Evolutionary conservation across 1,284 basidiomycete species (phyloP).

Genomic region (Heterobasidion occidentale): DNA sequence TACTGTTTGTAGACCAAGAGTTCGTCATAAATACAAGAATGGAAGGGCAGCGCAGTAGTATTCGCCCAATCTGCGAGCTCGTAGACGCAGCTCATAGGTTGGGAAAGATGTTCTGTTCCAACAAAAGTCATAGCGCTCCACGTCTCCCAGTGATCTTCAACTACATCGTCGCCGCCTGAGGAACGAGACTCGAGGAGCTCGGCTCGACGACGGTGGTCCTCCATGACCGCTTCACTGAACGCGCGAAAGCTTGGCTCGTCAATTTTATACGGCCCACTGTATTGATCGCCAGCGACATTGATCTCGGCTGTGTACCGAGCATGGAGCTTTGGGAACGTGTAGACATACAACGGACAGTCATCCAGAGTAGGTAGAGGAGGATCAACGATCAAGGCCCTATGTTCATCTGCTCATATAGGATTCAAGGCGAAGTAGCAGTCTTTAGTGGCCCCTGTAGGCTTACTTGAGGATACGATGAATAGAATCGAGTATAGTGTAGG

Average conservation of each 20-base stretch:
- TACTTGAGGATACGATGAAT: background rate
- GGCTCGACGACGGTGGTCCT: background rate
- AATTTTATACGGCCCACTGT: background rate
- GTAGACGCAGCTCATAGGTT: background rate
- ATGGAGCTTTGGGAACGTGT: background rate
- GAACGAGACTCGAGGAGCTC: background rate
- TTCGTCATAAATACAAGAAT: background rate
- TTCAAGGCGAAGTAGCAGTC: background rate
- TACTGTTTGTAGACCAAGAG: background rate
- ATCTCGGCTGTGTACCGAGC: background rate
- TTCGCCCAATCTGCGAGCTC: background rate
- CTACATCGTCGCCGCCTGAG: background rate
- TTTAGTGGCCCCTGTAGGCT: background rate
- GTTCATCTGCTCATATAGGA: background rate
- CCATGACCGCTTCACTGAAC: background rate
- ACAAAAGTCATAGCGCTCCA: background rate
- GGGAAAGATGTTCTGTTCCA: background rate
- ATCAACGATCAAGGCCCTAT: background rate
- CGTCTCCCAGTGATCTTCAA: background rate
- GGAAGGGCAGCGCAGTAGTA: background rate
- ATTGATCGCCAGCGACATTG: background rate
- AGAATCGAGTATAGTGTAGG: background rate
- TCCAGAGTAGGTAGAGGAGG: background rate
- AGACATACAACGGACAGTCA: background rate
- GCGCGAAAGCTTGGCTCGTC: background rate